These are phyloP conservation scores for Penicillium steckii DNA, from an alignment of 495 filamentous ascomycete genomes.

Conservation along the genomic window DNA sequence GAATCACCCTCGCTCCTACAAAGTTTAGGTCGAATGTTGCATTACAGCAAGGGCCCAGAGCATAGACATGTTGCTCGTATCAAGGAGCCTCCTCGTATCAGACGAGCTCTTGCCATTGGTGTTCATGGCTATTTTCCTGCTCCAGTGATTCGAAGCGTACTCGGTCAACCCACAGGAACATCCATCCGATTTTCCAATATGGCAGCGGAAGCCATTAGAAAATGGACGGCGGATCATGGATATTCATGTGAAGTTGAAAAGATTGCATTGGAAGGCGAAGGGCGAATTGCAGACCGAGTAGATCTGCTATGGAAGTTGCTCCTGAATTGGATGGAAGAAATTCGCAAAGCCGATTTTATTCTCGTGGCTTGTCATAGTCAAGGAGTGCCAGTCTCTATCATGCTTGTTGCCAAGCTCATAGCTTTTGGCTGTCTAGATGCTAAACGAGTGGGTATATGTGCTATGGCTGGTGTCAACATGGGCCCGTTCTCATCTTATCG, in stretches of 20 bases:
- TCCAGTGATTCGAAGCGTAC: conserved; percentile 74
- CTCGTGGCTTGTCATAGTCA: conserved; percentile 91
- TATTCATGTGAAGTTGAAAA: conserved; percentile 76
- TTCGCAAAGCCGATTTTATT: conserved; percentile 84
- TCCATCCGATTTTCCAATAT: conserved; percentile 90
- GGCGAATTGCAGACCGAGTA: conserved; percentile 87
- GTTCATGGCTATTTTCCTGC: conserved; percentile 95
- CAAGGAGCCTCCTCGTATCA: conserved; percentile 68
- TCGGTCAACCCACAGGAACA: conserved; percentile 94
- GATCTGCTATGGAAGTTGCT: conserved; percentile 91
- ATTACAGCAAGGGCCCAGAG: conserved; percentile 57
- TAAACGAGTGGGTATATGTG: conserved; percentile 75
- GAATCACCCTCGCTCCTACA: conserved; percentile 70
- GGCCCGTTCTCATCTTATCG: conserved; percentile 88
- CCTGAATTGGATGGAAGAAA: conserved; percentile 91
- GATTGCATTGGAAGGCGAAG: conserved; percentile 94
- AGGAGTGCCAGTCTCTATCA: conserved; percentile 89
- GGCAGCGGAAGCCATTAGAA: conserved; percentile 77
- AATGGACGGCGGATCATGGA: conserved; percentile 70
- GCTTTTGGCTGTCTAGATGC: conserved; percentile 69
- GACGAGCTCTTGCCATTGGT: conserved; percentile 85
- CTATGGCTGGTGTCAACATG: conserved; percentile 93
- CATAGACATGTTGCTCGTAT: conserved; percentile 70
- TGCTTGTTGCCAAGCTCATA: conserved; percentile 91
- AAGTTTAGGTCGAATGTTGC: conserved; percentile 65